phyloP scores from a whole-genome alignment of 345 rosid species.

The Acer yangbiense region DNA sequence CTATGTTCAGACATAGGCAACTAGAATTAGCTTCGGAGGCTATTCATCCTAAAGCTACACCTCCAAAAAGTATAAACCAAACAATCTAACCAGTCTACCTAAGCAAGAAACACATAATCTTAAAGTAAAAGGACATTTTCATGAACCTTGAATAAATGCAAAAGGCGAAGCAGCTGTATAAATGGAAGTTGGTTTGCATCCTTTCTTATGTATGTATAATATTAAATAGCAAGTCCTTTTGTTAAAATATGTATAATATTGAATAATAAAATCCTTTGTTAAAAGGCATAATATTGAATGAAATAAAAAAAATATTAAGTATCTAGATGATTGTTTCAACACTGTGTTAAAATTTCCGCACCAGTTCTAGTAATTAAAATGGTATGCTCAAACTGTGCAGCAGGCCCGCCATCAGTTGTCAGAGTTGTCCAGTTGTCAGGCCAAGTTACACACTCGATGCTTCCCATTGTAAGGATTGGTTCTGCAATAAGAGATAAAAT shows the following conservation, averaged over 20 bases:
- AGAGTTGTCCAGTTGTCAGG: slow-evolving; percentile 93
- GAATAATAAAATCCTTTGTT: neutral
- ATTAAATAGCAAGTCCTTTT: no score
- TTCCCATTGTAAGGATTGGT: slow-evolving; percentile 80
- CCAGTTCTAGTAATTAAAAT: slow-evolving; percentile 84
- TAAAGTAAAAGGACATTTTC: neutral
- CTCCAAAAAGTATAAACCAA: neutral
- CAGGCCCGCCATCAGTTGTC: slow-evolving; percentile 74
- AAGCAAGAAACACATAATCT: neutral
- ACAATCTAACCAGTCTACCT: neutral
- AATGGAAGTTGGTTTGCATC: neutral
- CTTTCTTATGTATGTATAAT: neutral
- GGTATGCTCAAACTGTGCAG: slow-evolving; percentile 91
- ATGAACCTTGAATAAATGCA: neutral
- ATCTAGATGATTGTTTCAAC: slow-evolving; percentile 27
- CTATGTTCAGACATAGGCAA: neutral
- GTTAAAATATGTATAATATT: neutral
- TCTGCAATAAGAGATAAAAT: slow-evolving; percentile 43
- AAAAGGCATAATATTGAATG: neutral
- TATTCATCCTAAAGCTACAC: neutral
- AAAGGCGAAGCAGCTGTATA: neutral
- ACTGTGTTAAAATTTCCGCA: slow-evolving; percentile 77
- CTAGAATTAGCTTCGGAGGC: neutral
- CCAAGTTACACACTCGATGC: slow-evolving; percentile 75
- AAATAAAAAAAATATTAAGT: neutral